These are phyloP conservation scores for Xylariaceae sp. DNA, from an alignment of 2,329 filamentous ascomycete genomes.

Conservation along the genomic window DNA sequence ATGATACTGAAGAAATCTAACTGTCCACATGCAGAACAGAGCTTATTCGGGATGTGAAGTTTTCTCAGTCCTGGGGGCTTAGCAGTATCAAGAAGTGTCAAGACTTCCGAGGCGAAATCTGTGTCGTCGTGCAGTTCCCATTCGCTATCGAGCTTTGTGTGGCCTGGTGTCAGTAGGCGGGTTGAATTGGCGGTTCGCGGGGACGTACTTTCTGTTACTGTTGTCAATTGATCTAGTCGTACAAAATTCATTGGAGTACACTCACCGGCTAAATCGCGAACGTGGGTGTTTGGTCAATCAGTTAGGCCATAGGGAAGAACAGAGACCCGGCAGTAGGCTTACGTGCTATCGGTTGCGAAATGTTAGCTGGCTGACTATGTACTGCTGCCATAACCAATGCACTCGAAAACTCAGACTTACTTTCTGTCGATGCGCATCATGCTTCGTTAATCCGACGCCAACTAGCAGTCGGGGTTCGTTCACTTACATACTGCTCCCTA, in stretches of 20 bases:
- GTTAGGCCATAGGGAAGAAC: too few species aligned
- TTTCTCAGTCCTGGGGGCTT: not conserved
- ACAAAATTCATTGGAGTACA: not conserved
- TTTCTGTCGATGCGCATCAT: not conserved
- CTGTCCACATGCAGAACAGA: not conserved
- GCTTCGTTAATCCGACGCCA: not conserved
- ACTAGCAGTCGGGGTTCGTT: not conserved
- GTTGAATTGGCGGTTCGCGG: not conserved
- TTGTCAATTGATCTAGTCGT: not conserved
- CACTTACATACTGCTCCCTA: not conserved
- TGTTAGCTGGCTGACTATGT: too few species aligned
- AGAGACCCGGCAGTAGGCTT: too few species aligned
- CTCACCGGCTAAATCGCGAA: not conserved
- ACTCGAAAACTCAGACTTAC: not conserved
- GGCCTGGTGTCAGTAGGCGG: not conserved
- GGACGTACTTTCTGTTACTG: not conserved
- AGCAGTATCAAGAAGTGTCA: not conserved
- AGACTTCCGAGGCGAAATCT: not conserved
- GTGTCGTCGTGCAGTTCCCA: not conserved
- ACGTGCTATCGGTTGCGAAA: too few species aligned
- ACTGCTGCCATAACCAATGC: not conserved
- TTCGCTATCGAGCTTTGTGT: not conserved
- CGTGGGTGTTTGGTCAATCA: not conserved
- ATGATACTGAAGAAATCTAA: not conserved
- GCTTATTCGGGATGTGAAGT: not conserved